Conservation (phyloP, 305 asterid genomes). For the Fraxinus greggii region DNA sequence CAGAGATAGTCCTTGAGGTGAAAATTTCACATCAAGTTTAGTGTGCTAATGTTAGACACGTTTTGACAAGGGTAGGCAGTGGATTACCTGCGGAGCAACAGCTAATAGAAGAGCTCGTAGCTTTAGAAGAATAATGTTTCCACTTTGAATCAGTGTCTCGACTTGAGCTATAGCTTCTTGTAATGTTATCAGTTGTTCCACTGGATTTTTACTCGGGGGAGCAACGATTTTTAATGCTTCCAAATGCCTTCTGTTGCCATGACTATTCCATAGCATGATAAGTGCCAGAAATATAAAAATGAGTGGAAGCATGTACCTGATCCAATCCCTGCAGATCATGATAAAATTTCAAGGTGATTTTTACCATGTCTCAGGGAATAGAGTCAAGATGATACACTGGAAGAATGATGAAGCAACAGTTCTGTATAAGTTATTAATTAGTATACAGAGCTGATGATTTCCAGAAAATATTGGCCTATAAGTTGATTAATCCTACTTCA, state of each 20-base stretch:
- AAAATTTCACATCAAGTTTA: background rate
- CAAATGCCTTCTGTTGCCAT: conserved; percentile 42
- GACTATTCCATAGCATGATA: conserved; percentile 65
- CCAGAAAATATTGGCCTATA: background rate
- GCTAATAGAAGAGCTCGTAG: conserved; percentile 67
- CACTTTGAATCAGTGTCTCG: conserved; percentile 68
- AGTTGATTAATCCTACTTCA: background rate
- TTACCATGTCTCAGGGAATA: background rate
- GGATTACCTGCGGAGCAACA: conserved; percentile 69
- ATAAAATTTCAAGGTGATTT: background rate
- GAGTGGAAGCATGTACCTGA: conserved; percentile 48
- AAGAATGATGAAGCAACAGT: conserved; percentile 12
- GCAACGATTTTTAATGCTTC: conserved; percentile 62
- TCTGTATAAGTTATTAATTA: conserved; percentile 14
- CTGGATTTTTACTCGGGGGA: conserved; percentile 78
- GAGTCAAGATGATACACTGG: background rate
- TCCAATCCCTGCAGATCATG: conserved; percentile 68
- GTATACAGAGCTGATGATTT: background rate
- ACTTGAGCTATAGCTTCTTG: conserved; percentile 74
- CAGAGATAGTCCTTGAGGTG: background rate
- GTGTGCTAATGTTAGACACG: conserved; percentile 19
- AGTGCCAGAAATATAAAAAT: conserved; percentile 48
- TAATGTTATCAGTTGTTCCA: conserved; percentile 73
- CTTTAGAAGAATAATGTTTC: conserved; percentile 70
- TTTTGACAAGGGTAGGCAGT: background rate